Evolutionary conservation across 768 basidiomycete genomes (phyloP).

Genomic region (Porpolomopsis calyptriformis): DNA sequence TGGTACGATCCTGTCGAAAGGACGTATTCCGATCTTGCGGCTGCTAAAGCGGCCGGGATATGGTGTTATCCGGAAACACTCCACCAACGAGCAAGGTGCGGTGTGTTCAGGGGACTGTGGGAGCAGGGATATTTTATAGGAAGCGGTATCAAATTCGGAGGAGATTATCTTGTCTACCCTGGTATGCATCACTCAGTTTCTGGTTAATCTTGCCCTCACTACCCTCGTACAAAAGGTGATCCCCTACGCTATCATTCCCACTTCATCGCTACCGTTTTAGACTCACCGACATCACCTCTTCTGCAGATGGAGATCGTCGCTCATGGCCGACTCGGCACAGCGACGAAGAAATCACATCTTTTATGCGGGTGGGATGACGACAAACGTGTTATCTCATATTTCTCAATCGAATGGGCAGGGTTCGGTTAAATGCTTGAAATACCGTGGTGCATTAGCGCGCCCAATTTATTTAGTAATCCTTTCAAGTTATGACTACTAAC

Average conservation of each 20-base stretch:
- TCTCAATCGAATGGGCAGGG: slow-evolving; percentile 85
- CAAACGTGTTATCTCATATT: slow-evolving; percentile 54
- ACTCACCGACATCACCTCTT: slow-evolving; percentile 47
- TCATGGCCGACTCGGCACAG: too few species aligned
- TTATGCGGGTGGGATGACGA: slow-evolving; percentile 81
- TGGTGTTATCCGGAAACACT: slow-evolving; percentile 67
- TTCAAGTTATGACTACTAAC: too few species aligned
- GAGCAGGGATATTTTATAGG: slow-evolving; percentile 89
- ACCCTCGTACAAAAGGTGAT: slow-evolving; percentile 47
- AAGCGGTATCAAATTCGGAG: slow-evolving; percentile 87
- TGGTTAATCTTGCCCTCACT: not conserved
- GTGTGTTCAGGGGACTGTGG: slow-evolving; percentile 78
- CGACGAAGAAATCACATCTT: slow-evolving; percentile 92
- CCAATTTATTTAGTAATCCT: too few species aligned
- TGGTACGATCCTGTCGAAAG: slow-evolving; percentile 52
- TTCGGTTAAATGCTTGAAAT: too few species aligned
- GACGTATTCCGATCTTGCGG: slow-evolving; percentile 44
- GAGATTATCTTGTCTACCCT: slow-evolving; percentile 93
- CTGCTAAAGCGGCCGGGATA: slow-evolving; percentile 55
- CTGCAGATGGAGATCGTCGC: slow-evolving; percentile 92
- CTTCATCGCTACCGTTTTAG: slow-evolving; percentile 76
- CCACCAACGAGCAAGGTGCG: slow-evolving; percentile 63
- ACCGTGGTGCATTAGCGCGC: too few species aligned
- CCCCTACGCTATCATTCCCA: slow-evolving; percentile 95
- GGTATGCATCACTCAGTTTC: slow-evolving; percentile 36